These are phyloP conservation scores for Wallacemonas sp. DNA, from an alignment of 208 protist species.

Conservation along the genomic window DNA sequence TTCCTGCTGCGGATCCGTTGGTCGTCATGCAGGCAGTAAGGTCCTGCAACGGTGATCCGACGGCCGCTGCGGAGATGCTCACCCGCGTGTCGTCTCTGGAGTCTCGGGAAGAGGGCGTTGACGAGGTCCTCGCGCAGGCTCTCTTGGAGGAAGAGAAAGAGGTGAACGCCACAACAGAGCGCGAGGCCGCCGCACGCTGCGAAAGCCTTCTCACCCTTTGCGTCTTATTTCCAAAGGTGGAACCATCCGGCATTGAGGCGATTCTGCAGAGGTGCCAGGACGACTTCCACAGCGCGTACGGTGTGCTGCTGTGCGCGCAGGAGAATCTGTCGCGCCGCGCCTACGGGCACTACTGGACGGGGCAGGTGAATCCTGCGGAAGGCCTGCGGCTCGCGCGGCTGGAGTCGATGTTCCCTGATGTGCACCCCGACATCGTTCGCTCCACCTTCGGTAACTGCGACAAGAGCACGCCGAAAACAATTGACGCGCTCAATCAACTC, in stretches of 20 bases:
- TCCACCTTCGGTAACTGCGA: slow-evolving; percentile 37
- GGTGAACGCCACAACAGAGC: slow-evolving; percentile 8
- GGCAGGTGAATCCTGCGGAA: slow-evolving; percentile 34
- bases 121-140: slow-evolving; percentile 37
- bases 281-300: slow-evolving; percentile 64
- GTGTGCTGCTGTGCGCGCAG: slow-evolving; percentile 49
- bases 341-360: slow-evolving; percentile 34
- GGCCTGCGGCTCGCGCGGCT: slow-evolving; percentile 46
- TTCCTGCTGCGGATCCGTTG: slow-evolving; percentile 38
- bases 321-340: slow-evolving; percentile 35
- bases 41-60: slow-evolving; percentile 30
- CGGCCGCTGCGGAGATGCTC: slow-evolving; percentile 35
- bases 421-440: slow-evolving; percentile 48
- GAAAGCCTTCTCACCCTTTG: slow-evolving; percentile 67
- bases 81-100: slow-evolving; percentile 10
- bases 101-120: slow-evolving; percentile 13
- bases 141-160: slow-evolving; percentile 44
- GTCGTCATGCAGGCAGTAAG: slow-evolving; percentile 63
- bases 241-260: slow-evolving; percentile 43
- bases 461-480: slow-evolving; percentile 28
- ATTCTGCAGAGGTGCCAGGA: slow-evolving; percentile 34
- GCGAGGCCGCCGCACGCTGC: slow-evolving; percentile 13
- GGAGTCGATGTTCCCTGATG: slow-evolving; percentile 45
- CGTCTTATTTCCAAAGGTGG: slow-evolving; percentile 57
- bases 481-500: slow-evolving; percentile 49